Percentiles rank a stretch among this genome's conserved stretches.
Conservation (phyloP, 208 protist species). For the Vickermania ingenoplastis region DNA sequence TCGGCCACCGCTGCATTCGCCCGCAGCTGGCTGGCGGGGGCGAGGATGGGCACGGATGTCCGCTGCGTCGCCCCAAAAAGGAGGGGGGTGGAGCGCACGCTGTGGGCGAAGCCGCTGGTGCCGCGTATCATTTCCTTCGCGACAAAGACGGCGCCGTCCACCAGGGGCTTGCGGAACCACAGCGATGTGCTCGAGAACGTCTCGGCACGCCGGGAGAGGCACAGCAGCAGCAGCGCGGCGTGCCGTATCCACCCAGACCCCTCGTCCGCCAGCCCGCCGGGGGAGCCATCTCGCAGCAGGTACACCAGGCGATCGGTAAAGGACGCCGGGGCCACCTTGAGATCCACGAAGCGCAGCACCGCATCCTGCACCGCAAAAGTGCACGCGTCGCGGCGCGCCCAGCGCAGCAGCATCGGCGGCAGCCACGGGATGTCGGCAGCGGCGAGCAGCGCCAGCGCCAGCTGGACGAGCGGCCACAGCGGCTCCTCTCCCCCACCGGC, state of each 20-base stretch:
- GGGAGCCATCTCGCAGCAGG: neutral
- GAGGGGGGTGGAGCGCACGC: neutral
- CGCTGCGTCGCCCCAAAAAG: neutral
- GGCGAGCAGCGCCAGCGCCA: too few species aligned
- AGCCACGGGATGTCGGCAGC: neutral
- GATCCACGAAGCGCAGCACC: neutral
- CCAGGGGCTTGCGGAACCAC: slow-evolving; percentile 16
- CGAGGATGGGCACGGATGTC: neutral
- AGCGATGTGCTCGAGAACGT: slow-evolving; percentile 3
- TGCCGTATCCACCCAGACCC: slow-evolving; percentile 24
- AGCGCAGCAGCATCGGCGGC: neutral
- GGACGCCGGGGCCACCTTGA: neutral
- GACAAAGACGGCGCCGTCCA: slow-evolving; percentile 4
- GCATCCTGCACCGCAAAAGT: neutral
- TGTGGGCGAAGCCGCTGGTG: neutral
- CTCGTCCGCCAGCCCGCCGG: neutral
- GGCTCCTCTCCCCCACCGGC: too few species aligned
- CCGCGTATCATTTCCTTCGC: neutral
- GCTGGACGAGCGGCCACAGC: too few species aligned
- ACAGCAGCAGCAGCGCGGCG: slow-evolving; percentile 35
- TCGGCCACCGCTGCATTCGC: too few species aligned
- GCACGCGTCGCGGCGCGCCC: neutral
- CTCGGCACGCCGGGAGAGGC: slow-evolving; percentile 8
- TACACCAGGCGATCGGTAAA: neutral
- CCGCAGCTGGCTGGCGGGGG: neutral